Evolutionary conservation across 108 stramenopile species (phyloP), one percentile per base, ranked within the genome.

Genomic region (Stephanodiscus triporus): DNA sequence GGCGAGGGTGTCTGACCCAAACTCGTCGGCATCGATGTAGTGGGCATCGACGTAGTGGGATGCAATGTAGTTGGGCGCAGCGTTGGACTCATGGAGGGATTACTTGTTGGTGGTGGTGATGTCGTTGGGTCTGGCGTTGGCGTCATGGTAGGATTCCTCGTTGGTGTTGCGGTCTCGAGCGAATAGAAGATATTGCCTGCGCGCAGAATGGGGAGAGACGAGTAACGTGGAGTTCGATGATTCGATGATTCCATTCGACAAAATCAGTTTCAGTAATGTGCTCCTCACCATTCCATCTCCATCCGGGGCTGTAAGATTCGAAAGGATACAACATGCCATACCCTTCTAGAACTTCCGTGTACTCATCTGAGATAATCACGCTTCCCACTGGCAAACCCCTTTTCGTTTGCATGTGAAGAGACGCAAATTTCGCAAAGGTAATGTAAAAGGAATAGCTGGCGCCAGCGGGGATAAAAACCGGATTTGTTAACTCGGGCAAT

Each of bases 371-470:
- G 4, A 53, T 60, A 40, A 56, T 50, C 29, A 66, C 26, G 6
- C 63, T 19, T 36, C 75, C 75, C n/a, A n/a, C 59, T 53, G 32
- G 27, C 9, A 51, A 48, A 2, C n/a, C n/a, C n/a, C n/a, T n/a
- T n/a, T n/a, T n/a, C n/a, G n/a, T n/a, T n/a, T n/a, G n/a, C n/a
- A n/a, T 29, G 2, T 14, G 14, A 24, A 29, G 23, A 55, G 58
- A 4, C 66, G 49, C n/a, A 24, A 11, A 57, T 26, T 48, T 58
- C 32, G 58, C 58, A 0, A 59, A 32, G 17, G 58, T 59, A 5
- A 75, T 57, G 55, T 75, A 76, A 68, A 76, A 75, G 11, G 75
- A 68, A 61, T 63, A 66, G 16, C 67, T 76, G n/a, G 66, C 10
- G 19, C 40, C 42, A 9, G 66, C 75, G 4, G 75, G 67, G 36